A percentile compares a stretch with the other conserved stretches of the same genome.
phyloP scores from a whole-genome alignment of 345 rosid genomes.

The Acer saccharum region DNA sequence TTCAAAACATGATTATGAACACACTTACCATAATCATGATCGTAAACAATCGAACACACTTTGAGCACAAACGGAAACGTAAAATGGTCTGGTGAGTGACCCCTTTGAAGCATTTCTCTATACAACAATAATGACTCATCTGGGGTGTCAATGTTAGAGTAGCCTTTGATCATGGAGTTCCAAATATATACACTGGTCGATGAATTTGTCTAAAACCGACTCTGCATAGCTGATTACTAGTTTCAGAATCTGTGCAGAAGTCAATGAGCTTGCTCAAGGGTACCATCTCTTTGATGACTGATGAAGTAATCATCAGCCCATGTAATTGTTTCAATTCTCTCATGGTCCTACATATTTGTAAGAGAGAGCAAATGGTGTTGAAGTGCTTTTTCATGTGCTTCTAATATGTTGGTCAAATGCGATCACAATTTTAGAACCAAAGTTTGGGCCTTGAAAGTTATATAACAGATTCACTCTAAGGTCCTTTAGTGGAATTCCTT shows the following conservation, averaged over 20 bases:
- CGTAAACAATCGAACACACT: constrained; percentile 28
- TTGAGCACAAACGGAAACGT: constrained; percentile 38
- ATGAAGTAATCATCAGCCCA: constrained; percentile 35
- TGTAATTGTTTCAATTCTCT: constrained; percentile 35
- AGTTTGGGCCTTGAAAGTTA: background rate
- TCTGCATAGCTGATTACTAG: constrained; percentile 24
- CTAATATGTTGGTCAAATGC: background rate
- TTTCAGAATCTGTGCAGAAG: constrained; percentile 22
- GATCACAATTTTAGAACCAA: background rate
- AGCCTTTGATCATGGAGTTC: constrained; percentile 48
- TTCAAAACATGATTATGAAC: constrained; percentile 35
- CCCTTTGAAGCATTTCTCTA: constrained; percentile 32
- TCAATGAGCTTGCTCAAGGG: constrained; percentile 37
- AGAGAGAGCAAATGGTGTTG: constrained; percentile 23
- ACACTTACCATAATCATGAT: constrained; percentile 21
- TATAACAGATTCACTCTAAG: background rate
- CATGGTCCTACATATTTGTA: constrained; percentile 35
- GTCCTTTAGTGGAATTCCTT: background rate
- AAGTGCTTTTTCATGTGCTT: constrained; percentile 31
- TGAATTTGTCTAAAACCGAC: background rate
- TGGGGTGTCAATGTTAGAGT: constrained; percentile 23
- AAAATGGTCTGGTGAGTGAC: constrained; percentile 29
- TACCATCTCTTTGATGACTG: constrained; percentile 31
- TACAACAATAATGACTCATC: constrained; percentile 28
- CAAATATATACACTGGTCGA: constrained; percentile 34